These are phyloP conservation scores for Vitis vinifera DNA, from an alignment of 164 flowering plant genomes.

Conservation along the genomic window DNA sequence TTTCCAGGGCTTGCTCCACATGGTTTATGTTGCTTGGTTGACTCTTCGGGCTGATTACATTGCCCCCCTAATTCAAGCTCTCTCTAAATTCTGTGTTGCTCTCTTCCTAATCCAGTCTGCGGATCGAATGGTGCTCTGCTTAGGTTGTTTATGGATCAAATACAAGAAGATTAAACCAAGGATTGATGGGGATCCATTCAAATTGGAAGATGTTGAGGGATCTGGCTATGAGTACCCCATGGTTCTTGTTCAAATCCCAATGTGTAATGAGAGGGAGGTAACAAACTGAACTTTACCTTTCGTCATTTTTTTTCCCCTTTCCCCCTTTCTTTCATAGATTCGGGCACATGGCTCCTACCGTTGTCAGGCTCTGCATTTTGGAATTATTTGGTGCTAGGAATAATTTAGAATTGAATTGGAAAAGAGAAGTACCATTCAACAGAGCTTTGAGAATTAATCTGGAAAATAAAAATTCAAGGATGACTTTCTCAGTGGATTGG, in stretches of 20 bases:
- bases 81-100: constrained; percentile 66
- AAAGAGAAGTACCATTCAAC: not conserved
- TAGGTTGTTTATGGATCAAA: constrained; percentile 88
- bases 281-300: not conserved
- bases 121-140: constrained; percentile 64
- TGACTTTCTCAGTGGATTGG: not conserved
- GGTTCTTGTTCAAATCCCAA: constrained; percentile 92
- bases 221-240: constrained; percentile 53
- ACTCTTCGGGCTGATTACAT: constrained; percentile 65
- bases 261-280: constrained; percentile 96
- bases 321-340: no score
- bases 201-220: constrained; percentile 51
- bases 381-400: not conserved
- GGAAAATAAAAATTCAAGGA: not conserved
- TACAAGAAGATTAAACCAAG: constrained; percentile 66
- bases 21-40: constrained; percentile 63
- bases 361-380: not conserved
- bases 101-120: constrained; percentile 76
- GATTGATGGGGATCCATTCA: constrained; percentile 47
- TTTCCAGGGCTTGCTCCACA: constrained; percentile 55
- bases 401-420: not conserved
- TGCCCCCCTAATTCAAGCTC: constrained; percentile 62
- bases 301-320: not conserved
- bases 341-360: not conserved
- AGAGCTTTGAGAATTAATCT: not conserved